Conservation (phyloP, 2,329 filamentous ascomycete species). For the Neodidymelliopsis sp. region DNA sequence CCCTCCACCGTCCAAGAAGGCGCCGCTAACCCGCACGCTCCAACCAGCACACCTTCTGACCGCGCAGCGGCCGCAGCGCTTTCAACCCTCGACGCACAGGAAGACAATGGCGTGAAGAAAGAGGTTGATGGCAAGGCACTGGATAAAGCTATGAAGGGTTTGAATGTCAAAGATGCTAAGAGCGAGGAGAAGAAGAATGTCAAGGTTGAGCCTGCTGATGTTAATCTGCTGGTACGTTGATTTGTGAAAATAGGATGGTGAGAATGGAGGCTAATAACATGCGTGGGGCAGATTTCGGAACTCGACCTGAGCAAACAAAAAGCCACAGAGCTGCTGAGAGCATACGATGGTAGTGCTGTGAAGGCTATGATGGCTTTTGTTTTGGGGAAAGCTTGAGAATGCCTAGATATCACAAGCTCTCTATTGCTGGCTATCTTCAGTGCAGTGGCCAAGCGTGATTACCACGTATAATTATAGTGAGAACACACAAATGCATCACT, state of each 20-base stretch:
- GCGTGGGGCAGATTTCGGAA: conserved; percentile 63
- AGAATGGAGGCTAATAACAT: conserved; percentile 9
- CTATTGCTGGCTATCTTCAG: too few species aligned
- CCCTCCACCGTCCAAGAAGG: conserved; percentile 66
- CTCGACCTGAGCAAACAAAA: conserved; percentile 75
- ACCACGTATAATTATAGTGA: too few species aligned
- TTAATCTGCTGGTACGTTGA: conserved; percentile 69
- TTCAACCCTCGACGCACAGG: conserved; percentile 69
- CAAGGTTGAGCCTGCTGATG: conserved; percentile 77
- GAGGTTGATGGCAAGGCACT: conserved; percentile 75
- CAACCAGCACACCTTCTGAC: conserved; percentile 71
- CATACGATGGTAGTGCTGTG: conserved; percentile 73
- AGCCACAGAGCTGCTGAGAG: conserved; percentile 76
- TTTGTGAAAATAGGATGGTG: neutral
- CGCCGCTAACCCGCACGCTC: conserved; percentile 57
- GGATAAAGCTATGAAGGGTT: conserved; percentile 73
- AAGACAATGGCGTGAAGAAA: conserved; percentile 59
- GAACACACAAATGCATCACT: too few species aligned
- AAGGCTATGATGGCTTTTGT: conserved; percentile 71
- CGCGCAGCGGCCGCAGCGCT: conserved; percentile 79
- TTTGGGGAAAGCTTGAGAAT: neutral
- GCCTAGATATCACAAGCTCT: too few species aligned
- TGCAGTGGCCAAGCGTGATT: too few species aligned
- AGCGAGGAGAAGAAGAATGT: conserved; percentile 61
- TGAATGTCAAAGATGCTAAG: conserved; percentile 56